Percentiles rank a stretch among this genome's conserved stretches.
phyloP scores from a whole-genome alignment of 441 rosid genomes.

The Erysimum cheiri region DNA sequence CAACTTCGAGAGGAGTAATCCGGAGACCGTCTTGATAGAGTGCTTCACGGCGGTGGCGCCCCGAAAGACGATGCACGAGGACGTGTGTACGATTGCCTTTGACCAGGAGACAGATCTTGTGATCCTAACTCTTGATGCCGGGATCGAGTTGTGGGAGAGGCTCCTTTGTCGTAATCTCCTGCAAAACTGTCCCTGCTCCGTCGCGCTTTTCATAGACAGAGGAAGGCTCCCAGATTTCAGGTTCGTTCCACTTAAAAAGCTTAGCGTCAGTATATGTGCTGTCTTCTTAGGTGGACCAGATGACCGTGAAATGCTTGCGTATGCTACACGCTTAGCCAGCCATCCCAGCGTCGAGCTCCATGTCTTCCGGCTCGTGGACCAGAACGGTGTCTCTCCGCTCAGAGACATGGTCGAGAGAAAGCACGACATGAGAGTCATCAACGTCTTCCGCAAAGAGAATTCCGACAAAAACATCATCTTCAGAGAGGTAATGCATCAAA shows the following conservation, averaged over 20 bases:
- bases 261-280: constrained; percentile 40
- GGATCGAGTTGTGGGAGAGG: constrained; percentile 34
- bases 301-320: constrained; percentile 50
- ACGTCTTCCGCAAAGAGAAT: constrained; percentile 39
- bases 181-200: constrained; percentile 47
- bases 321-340: constrained; percentile 42
- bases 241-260: constrained; percentile 30
- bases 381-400: constrained; percentile 28
- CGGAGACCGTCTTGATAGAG: constrained; percentile 39
- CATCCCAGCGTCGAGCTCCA: constrained; percentile 40
- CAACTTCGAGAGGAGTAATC: constrained; percentile 34
- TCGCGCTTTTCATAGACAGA: constrained; percentile 46
- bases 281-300: constrained; percentile 54
- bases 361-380: constrained; percentile 40
- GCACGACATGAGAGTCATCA: constrained; percentile 43
- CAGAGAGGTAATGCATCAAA: constrained; percentile 34
- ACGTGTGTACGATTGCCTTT: constrained; percentile 50
- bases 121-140: constrained; percentile 43
- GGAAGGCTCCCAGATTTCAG: constrained; percentile 47
- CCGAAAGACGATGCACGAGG: constrained; percentile 50
- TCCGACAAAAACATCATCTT: constrained; percentile 28
- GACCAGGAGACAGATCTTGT: constrained; percentile 46
- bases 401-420: constrained; percentile 47
- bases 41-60: constrained; percentile 54
- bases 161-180: constrained; percentile 40